Evolutionary conservation across 2,329 filamentous ascomycete species (phyloP).

Genomic region (Xylariales sp.): DNA sequence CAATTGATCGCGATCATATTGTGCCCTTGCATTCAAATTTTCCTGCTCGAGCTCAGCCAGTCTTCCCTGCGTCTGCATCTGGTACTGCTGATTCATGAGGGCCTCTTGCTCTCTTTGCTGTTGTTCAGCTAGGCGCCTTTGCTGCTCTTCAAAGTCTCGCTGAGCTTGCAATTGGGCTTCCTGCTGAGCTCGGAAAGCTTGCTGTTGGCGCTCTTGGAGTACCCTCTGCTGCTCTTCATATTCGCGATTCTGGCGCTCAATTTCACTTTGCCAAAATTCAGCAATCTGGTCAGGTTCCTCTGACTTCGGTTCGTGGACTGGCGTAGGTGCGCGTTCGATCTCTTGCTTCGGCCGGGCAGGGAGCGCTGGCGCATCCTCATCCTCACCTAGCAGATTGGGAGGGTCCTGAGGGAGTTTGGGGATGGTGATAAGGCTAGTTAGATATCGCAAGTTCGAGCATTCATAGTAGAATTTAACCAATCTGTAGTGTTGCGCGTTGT

Average conservation of each 20-base stretch:
- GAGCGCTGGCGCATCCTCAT: slow-evolving; percentile 84
- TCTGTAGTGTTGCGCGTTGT: slow-evolving; percentile 96
- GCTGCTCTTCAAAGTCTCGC: slow-evolving; percentile 96
- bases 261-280: slow-evolving; percentile 97
- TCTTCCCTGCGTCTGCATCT: slow-evolving; percentile 95
- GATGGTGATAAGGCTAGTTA: slow-evolving; percentile 95
- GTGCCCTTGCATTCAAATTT: slow-evolving; percentile 91
- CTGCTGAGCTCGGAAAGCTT: slow-evolving; percentile 83
- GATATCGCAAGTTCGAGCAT: slow-evolving; percentile 95
- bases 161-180: slow-evolving; percentile 87
- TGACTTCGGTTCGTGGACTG: slow-evolving; percentile 73
- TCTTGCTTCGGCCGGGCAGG: slow-evolving; percentile 83
- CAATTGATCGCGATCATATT: slow-evolving; percentile 96
- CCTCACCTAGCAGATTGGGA: slow-evolving; percentile 86
- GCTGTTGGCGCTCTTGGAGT: slow-evolving; percentile 86
- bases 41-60: slow-evolving; percentile 94
- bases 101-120: slow-evolving; percentile 92
- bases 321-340: slow-evolving; percentile 75
- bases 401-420: slow-evolving; percentile 95
- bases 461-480: slow-evolving; percentile 99
- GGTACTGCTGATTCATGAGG: slow-evolving; percentile 85
- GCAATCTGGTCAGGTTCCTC: slow-evolving; percentile 94
- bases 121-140: slow-evolving; percentile 86
- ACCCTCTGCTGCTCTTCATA: slow-evolving; percentile 95
- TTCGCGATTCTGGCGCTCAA: slow-evolving; percentile 90